A percentile compares a stretch with the other conserved stretches of the same genome.
Conservation (phyloP, 2,329 filamentous ascomycete genomes). For the Mariannaea sp. region DNA sequence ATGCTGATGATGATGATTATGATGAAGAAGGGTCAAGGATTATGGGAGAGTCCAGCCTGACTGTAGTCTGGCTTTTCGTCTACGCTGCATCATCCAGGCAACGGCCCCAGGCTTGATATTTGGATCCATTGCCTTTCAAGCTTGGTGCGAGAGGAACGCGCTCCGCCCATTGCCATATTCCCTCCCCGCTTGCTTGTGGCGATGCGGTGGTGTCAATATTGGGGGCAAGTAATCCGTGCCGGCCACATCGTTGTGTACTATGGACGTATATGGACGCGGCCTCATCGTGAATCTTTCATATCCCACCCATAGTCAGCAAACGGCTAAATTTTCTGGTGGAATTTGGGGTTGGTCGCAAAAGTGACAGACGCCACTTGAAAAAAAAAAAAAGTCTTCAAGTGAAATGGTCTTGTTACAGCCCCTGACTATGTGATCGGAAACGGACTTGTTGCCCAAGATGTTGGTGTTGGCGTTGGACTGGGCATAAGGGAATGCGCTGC, state of each 20-base stretch:
- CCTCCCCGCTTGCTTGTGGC: slow-evolving; percentile 9
- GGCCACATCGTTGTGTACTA: too few species aligned
- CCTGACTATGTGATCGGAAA: background rate
- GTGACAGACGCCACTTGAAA: slow-evolving; percentile 1
- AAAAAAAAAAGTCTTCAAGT: background rate
- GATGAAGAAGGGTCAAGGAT: slow-evolving; percentile 14
- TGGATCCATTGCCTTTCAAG: slow-evolving; percentile 22
- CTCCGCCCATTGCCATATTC: slow-evolving; percentile 11
- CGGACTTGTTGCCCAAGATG: slow-evolving; percentile 9
- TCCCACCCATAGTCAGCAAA: too few species aligned
- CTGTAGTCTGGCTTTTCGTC: slow-evolving; percentile 28
- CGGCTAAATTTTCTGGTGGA: background rate
- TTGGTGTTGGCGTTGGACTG: slow-evolving; percentile 11
- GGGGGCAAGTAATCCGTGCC: too few species aligned
- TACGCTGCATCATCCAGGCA: slow-evolving; percentile 6
- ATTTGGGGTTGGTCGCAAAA: slow-evolving; percentile 8
- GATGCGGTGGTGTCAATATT: slow-evolving; percentile 15
- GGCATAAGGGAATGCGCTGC: slow-evolving; percentile 13
- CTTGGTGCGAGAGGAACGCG: slow-evolving; percentile 18
- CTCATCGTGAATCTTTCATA: too few species aligned
- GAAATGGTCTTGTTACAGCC: background rate
- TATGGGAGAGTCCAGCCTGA: slow-evolving; percentile 10
- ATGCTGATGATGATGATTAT: too few species aligned
- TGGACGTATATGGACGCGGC: too few species aligned
- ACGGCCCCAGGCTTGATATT: slow-evolving; percentile 11